These are phyloP conservation scores for Sclerotinia spermophila DNA, from an alignment of 2,329 filamentous ascomycete genomes.

Conservation along the genomic window DNA sequence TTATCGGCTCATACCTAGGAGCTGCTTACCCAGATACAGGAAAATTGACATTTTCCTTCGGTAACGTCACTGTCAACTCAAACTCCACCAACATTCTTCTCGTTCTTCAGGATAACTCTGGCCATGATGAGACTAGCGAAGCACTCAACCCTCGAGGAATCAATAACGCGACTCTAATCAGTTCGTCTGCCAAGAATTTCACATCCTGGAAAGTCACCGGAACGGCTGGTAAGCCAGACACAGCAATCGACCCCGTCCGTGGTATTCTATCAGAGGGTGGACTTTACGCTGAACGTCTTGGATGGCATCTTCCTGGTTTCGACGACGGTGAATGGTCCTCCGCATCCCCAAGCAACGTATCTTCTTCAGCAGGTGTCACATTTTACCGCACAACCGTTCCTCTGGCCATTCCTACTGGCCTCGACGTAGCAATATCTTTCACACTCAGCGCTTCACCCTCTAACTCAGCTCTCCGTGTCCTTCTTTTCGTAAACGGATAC, in stretches of 20 bases:
- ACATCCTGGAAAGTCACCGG: conserved; percentile 54
- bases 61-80: conserved; percentile 43
- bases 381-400: conserved; percentile 53
- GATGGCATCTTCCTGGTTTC: conserved; percentile 56
- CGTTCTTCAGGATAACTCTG: conserved; percentile 55
- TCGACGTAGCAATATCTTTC: conserved; percentile 57
- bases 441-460: conserved; percentile 45
- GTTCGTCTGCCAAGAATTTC: conserved; percentile 21
- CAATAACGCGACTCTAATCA: conserved; percentile 48
- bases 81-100: conserved; percentile 45
- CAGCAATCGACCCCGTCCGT: conserved; percentile 49
- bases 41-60: conserved; percentile 29
- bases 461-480: conserved; percentile 46
- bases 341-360: conserved; percentile 35
- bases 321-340: conserved; percentile 45
- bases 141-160: conserved; percentile 51
- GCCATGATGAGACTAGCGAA: conserved; percentile 51
- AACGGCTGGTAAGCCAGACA: conserved; percentile 46
- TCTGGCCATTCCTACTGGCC: conserved; percentile 47
- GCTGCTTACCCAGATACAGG: conserved; percentile 39
- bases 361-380: conserved; percentile 49
- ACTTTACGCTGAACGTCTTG: conserved; percentile 53
- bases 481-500: conserved; percentile 60
- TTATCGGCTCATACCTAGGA: conserved; percentile 49
- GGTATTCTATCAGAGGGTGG: conserved; percentile 56